Base-by-base conservation (phyloP, 768 basidiomycete genomes). In the Dentipellis sp. region DNA sequence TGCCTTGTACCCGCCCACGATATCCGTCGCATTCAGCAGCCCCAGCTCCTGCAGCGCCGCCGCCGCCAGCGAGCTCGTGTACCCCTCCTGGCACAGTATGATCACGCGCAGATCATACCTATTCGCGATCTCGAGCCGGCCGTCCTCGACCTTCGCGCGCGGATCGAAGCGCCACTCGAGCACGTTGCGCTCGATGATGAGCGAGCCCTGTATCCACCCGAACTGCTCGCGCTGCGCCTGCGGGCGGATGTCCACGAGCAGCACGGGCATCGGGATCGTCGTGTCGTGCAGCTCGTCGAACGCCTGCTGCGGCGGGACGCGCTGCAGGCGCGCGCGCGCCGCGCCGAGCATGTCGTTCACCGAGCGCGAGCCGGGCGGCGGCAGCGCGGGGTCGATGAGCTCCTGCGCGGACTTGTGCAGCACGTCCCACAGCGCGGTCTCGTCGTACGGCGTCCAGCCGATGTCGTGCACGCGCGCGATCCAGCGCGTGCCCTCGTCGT, bases 111-210 rank as follows among this genome's bases (percentile, higher is more conserved):
- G 64, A 70, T 91, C 89, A 62, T 86, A 91, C 54, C 87, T 72
- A 69, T 88, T 83, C 21, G 81, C 88, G 59, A 90, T 81, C 1
- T 78, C 69, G 53, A 91, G 69, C 36, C 83, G 74, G 11, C 78
- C 72, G 6, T 77, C 72, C 22, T 53, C 50, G 61, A 71, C 75
- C 22, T 52, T 49, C 60, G 71, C 75, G 55, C 86, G 75, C 4
- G 88, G 89, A 68, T 91, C 88, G 60, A 91, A 83, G 21, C 81
- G 77, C 86, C 87, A 89, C 66, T 91, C 89, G 53, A 91, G 75
- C 5, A 82, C 78, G 63, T 87, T 90, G 21, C 88, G 77, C 63
- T 90, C 88, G 56, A 91, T 78, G 54, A 86, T 70, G 55, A 90
- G 69, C n/a, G 87, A 78, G 0, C 88, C 86, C 8, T 74, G 74